These are phyloP conservation scores for Calonectria montana DNA, from an alignment of 2,329 filamentous ascomycete species.

Conservation along the genomic window DNA sequence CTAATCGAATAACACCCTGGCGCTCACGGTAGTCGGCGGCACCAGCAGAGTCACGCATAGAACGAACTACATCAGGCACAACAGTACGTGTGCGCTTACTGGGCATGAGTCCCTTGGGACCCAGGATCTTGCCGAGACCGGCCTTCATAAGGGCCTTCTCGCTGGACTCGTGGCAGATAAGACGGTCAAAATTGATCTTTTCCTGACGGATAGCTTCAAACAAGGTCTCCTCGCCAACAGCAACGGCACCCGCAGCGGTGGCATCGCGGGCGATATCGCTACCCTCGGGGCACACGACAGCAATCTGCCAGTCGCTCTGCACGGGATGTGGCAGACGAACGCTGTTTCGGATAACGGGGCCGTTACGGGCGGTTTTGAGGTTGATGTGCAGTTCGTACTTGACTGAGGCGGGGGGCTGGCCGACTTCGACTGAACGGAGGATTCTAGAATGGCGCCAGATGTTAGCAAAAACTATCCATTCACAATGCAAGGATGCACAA, in stretches of 20 bases:
- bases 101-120: conserved; percentile 93
- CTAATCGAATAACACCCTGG: conserved; percentile 84
- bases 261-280: conserved; percentile 81
- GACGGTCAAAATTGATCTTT: conserved; percentile 86
- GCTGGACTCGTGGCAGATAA: conserved; percentile 86
- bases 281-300: conserved; percentile 88
- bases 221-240: conserved; percentile 87
- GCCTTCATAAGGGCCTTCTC: conserved; percentile 85
- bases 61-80: conserved; percentile 79
- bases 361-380: conserved; percentile 85
- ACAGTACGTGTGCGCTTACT: conserved; percentile 89
- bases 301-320: conserved; percentile 88
- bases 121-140: conserved; percentile 81
- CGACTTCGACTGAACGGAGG: conserved; percentile 92
- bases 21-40: conserved; percentile 89
- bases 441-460: conserved; percentile 68
- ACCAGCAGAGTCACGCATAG: conserved; percentile 85
- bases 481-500: neutral
- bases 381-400: conserved; percentile 94
- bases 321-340: conserved; percentile 90
- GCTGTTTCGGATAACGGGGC: conserved; percentile 87
- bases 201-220: conserved; percentile 82
- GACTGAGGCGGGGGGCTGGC: conserved; percentile 74
- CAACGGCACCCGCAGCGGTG: conserved; percentile 78
- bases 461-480: conserved; percentile 17